Evolutionary conservation across 2,329 filamentous ascomycete species (phyloP).

Genomic region (Fusarium sp.): DNA sequence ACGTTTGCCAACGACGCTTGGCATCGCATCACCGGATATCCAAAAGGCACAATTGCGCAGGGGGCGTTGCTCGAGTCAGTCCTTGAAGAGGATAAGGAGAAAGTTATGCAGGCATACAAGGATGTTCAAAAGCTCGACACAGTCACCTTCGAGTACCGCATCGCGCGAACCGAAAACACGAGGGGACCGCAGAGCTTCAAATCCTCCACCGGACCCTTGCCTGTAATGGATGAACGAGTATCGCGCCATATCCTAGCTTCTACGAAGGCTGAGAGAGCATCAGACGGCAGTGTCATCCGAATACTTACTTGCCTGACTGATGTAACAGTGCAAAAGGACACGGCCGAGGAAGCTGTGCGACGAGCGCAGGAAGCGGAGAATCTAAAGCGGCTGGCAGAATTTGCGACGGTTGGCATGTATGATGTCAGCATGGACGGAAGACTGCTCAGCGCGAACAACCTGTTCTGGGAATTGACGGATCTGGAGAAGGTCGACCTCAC

Average conservation of each 20-base stretch:
- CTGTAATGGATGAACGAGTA: slow-evolving; percentile 45
- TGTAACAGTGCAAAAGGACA: slow-evolving; percentile 61
- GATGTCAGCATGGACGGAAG: slow-evolving; percentile 63
- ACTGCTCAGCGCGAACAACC: slow-evolving; percentile 62
- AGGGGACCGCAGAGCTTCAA: slow-evolving; percentile 22
- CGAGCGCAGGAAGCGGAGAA: slow-evolving; percentile 64
- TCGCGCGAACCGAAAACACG: slow-evolving; percentile 20
- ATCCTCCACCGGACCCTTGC: slow-evolving; percentile 24
- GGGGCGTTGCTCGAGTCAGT: slow-evolving; percentile 57
- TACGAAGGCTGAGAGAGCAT: slow-evolving; percentile 58
- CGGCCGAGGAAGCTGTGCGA: slow-evolving; percentile 60
- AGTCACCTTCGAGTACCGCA: slow-evolving; percentile 61
- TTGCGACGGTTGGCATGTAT: slow-evolving; percentile 66
- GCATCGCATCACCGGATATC: slow-evolving; percentile 62
- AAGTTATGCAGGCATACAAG: slow-evolving; percentile 56
- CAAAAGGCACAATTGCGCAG: slow-evolving; percentile 48
- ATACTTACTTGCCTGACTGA: slow-evolving; percentile 63
- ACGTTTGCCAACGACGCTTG: slow-evolving; percentile 78
- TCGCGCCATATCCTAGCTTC: slow-evolving; percentile 60
- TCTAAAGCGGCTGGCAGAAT: slow-evolving; percentile 64
- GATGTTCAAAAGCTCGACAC: slow-evolving; percentile 53
- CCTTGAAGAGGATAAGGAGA: slow-evolving; percentile 58
- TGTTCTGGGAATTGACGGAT: slow-evolving; percentile 65
- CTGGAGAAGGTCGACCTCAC: slow-evolving; percentile 57
- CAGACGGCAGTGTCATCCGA: slow-evolving; percentile 57